phyloP scores from a whole-genome alignment of 108 stramenopile species.

The Aurantiochytrium sp. region DNA sequence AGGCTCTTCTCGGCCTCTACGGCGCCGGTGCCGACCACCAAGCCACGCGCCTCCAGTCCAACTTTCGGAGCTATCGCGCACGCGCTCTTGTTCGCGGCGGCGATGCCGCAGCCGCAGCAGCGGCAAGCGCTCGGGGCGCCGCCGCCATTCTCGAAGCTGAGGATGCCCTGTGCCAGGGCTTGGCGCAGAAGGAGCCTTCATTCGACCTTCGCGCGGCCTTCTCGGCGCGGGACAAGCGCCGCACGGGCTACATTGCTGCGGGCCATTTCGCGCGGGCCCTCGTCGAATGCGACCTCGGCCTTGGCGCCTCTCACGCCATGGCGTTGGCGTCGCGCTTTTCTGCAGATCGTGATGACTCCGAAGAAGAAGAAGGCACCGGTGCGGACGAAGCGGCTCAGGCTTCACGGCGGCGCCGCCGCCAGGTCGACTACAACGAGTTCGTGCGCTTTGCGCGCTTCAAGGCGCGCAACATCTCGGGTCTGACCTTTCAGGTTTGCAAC shows the following conservation, averaged over 20 bases:
- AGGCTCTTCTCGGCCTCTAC: background rate
- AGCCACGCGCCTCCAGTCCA: background rate
- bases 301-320: background rate
- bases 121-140: background rate
- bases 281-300: background rate
- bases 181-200: background rate
- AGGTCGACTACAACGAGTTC: slow-evolving; percentile 17
- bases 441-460: background rate
- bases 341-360: background rate
- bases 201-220: slow-evolving; percentile 5
- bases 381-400: background rate
- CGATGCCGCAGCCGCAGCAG: background rate
- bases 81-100: background rate
- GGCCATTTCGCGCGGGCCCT: background rate
- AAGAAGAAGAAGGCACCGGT: background rate
- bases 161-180: background rate
- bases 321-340: background rate
- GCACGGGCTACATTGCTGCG: background rate
- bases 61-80: background rate
- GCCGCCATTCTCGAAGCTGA: background rate
- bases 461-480: background rate
- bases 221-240: background rate
- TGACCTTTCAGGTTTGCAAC: background rate
- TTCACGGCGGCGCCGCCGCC: background rate
- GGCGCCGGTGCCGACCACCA: background rate